phyloP scores from a whole-genome alignment of 257 asterid species.

The Agastache rugosa region DNA sequence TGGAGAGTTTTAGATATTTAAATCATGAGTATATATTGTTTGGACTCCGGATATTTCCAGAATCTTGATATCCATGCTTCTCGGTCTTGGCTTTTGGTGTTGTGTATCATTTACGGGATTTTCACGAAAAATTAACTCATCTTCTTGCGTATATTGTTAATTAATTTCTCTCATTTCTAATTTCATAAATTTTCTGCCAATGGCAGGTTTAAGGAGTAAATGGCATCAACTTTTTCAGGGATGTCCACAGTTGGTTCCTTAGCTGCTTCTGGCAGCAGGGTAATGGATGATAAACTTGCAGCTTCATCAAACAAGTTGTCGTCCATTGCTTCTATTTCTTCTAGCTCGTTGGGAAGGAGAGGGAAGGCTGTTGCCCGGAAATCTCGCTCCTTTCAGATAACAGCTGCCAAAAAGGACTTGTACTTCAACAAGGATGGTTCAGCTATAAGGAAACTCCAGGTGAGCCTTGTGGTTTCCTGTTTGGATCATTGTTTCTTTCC shows the following conservation, averaged over 20 bases:
- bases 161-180: too few relatives aligned
- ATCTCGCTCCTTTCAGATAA: conserved; percentile 53
- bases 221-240: conserved; percentile 83
- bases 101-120: too few relatives aligned
- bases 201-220: conserved; percentile 45
- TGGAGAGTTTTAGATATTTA: too few relatives aligned
- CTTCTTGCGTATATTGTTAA: too few relatives aligned
- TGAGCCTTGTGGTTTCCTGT: conserved; percentile 18
- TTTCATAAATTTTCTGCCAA: conserved; percentile 11
- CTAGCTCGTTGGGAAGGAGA: conserved; percentile 61
- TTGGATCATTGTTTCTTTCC: neutral
- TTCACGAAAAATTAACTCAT: too few relatives aligned
- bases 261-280: conserved; percentile 68
- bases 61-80: too few relatives aligned
- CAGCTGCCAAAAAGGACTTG: conserved; percentile 88
- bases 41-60: too few relatives aligned
- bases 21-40: too few relatives aligned
- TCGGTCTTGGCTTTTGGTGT: too few relatives aligned
- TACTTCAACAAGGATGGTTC: conserved; percentile 97
- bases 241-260: conserved; percentile 77
- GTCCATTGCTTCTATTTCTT: conserved; percentile 67
- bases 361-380: conserved; percentile 50
- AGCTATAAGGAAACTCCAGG: conserved; percentile 87
- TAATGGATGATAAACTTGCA: conserved; percentile 54
- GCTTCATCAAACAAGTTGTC: conserved; percentile 64